Evolutionary conservation across 768 basidiomycete genomes (phyloP), one percentile per base, ranked within the genome.

Genomic region (Boletus reticuloceps): DNA sequence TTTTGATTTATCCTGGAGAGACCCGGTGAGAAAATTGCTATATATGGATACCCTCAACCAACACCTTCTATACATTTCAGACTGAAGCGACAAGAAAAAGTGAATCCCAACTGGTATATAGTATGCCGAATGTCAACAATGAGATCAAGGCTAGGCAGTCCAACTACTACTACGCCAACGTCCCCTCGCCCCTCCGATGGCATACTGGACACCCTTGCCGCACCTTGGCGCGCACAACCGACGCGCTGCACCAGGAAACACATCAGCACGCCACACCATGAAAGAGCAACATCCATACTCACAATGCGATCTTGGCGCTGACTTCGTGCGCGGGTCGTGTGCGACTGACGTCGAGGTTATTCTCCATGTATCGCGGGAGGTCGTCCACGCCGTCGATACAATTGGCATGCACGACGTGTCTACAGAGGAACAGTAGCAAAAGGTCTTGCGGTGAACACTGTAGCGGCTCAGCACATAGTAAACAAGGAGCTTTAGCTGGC

Each of bases 281-380:
- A 12, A 20, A 2, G 9, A 27, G 2, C 5, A 6, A 31, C 6
- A 6, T 37, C 27, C 27, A 27, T 29, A 53, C 88, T 70, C 61
- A 92, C 91, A 90, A 89, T 6, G 91, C 88, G 58, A 96, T 84
- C 69, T 85, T 90, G 32, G 82, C 83, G 61, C 84, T 85, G 46
- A 86, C 74, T 27, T 82, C 78, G 49, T 77, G 72, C 20, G 53
- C 69, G 63, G 53, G 69, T 50, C 47, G 70, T 51, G 74, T 70
- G 29, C 72, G 73, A 13, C 77, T 75, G 17, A 81, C 69, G 16
- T 77, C 77, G 16, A 80, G 20, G n/a, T 11, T 52, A 27, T 77
- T 77, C 53, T 91, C 89, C 9, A 80, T 77, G 53, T 82, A 81
- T 20, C 76, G 72, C 1, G 88, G 85, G 9, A 94, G 74, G 3